These are phyloP conservation scores for Cicer yamashitae DNA, from an alignment of 306 rosid genomes.

Conservation along the genomic window DNA sequence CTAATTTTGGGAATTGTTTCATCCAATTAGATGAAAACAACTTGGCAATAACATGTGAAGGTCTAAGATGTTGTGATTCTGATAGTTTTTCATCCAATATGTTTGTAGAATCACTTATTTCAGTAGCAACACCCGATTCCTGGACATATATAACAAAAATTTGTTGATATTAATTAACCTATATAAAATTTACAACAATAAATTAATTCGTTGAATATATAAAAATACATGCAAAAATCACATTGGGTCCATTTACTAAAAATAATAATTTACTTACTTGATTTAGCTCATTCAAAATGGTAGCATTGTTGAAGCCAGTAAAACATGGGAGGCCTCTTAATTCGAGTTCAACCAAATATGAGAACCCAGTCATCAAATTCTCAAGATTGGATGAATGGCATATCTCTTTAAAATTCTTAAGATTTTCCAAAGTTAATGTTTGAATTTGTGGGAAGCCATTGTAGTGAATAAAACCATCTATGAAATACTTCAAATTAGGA, in stretches of 20 bases:
- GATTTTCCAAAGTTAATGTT: neutral
- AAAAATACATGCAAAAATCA: too few relatives aligned
- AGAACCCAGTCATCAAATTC: neutral
- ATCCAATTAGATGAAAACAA: slow-evolving; percentile 20
- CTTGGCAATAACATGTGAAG: neutral
- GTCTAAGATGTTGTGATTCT: too few relatives aligned
- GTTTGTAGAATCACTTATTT: too few relatives aligned
- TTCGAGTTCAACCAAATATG: neutral
- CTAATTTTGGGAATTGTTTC: neutral
- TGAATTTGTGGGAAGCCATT: slow-evolving; percentile 19
- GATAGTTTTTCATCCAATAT: too few relatives aligned
- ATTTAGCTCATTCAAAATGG: neutral
- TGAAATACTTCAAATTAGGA: slow-evolving; percentile 17
- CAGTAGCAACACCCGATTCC: too few relatives aligned
- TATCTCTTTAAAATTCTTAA: slow-evolving; percentile 9
- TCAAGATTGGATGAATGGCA: neutral
- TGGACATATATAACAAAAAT: too few relatives aligned
- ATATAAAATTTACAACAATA: too few relatives aligned
- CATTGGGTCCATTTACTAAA: neutral
- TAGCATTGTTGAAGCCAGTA: neutral
- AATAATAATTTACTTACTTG: neutral
- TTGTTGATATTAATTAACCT: too few relatives aligned
- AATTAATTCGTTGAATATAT: too few relatives aligned
- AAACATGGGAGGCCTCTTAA: neutral
- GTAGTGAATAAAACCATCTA: neutral